These are phyloP conservation scores for Acrodontium crateriforme DNA, from an alignment of 2,329 filamentous ascomycete species.

Conservation along the genomic window DNA sequence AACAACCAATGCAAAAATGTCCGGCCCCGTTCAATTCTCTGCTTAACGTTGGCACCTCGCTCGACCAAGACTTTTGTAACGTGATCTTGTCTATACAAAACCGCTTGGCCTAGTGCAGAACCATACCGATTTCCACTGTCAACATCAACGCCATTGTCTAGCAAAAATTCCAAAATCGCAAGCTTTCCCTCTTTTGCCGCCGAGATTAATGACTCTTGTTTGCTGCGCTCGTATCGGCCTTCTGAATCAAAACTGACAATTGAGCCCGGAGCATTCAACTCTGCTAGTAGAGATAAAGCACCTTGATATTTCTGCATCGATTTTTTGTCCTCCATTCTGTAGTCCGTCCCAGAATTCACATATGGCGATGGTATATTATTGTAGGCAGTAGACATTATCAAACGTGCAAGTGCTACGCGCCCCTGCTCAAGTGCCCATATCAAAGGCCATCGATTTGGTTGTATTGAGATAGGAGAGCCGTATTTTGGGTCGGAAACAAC, in stretches of 20 bases:
- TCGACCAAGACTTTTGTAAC: neutral
- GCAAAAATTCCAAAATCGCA: neutral
- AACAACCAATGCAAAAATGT: neutral
- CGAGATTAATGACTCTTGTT: neutral
- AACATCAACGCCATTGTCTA: neutral
- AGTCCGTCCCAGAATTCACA: too few species aligned
- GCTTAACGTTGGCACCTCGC: neutral
- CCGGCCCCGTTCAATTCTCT: neutral
- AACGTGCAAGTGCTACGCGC: neutral
- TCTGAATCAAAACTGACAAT: too few species aligned
- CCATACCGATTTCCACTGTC: neutral
- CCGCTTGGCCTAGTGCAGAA: neutral
- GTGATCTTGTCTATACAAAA: neutral
- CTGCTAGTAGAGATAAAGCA: neutral
- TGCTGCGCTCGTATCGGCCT: too few species aligned
- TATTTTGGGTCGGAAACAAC: neutral
- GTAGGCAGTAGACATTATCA: neutral
- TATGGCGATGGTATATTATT: too few species aligned
- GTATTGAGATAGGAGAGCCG: neutral
- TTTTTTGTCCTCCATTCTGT: neutral
- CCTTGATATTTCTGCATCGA: slow-evolving; percentile 1
- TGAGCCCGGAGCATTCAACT: neutral
- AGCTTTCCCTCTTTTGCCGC: neutral
- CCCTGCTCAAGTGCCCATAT: neutral
- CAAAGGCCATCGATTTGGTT: neutral